phyloP scores from a whole-genome alignment of 768 basidiomycete genomes.

The Leccinum obscurum region DNA sequence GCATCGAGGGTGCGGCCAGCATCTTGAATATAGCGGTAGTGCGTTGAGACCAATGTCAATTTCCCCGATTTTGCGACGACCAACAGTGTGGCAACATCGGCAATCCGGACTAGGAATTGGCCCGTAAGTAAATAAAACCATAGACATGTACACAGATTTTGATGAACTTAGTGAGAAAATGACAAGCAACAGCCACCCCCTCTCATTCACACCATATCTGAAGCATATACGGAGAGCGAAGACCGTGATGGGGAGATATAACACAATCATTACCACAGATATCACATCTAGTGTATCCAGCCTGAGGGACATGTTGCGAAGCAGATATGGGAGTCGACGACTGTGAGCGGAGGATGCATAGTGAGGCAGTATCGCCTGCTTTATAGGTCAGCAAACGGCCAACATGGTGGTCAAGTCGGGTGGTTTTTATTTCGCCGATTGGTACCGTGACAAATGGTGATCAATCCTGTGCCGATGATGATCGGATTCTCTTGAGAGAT shows the following conservation, averaged over 20 bases:
- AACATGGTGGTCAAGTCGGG: too few relatives aligned
- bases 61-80: too few relatives aligned
- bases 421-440: too few relatives aligned
- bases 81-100: too few relatives aligned
- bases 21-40: too few relatives aligned
- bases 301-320: conserved; percentile 32
- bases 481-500: too few relatives aligned
- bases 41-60: too few relatives aligned
- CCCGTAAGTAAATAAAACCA: conserved; percentile 3
- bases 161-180: conserved; percentile 54
- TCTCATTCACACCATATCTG: conserved; percentile 58
- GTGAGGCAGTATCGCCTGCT: not conserved
- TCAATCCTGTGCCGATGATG: too few relatives aligned
- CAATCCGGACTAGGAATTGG: conserved; percentile 47
- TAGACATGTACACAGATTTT: conserved; percentile 23
- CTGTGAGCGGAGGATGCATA: not conserved
- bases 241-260: conserved; percentile 57
- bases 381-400: too few relatives aligned
- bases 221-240: conserved; percentile 46
- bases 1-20: conserved; percentile 21
- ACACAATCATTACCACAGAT: conserved; percentile 55
- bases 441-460: too few relatives aligned
- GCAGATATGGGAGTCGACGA: not conserved
- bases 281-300: conserved; percentile 32
- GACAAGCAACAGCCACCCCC: conserved; percentile 66